Evolutionary conservation across 768 basidiomycete genomes (phyloP).

Genomic region (Leccinum fibrillosum): DNA sequence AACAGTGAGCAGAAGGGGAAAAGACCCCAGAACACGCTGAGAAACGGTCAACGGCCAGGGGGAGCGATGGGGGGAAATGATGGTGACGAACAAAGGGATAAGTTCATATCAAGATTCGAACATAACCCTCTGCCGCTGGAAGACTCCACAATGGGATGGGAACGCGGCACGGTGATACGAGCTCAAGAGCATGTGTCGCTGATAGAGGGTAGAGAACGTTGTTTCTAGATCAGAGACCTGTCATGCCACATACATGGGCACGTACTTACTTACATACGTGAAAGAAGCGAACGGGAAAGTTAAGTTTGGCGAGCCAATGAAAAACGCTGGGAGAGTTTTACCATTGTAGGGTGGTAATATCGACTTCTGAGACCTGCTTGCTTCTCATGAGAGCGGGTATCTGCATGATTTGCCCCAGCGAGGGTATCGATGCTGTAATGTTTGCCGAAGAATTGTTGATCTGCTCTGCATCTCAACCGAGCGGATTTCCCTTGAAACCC

Average conservation of each 20-base stretch:
- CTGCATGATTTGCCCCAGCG: neutral
- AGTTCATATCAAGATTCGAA: neutral
- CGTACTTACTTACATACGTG: neutral
- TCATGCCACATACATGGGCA: neutral
- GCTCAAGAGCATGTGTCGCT: neutral
- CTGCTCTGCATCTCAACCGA: neutral
- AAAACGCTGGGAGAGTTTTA: neutral
- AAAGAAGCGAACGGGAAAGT: conserved; percentile 1
- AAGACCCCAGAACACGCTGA: neutral
- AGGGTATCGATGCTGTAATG: neutral
- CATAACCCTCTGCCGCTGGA: neutral
- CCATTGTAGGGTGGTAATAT: neutral
- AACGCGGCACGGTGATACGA: neutral
- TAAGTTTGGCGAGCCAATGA: conserved; percentile 2
- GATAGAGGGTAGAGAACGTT: neutral
- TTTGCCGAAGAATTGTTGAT: neutral
- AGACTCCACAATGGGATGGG: neutral
- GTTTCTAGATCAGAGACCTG: neutral
- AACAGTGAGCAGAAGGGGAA: neutral
- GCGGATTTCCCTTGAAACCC: neutral
- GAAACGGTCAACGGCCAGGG: neutral
- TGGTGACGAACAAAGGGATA: neutral
- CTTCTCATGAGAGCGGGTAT: neutral
- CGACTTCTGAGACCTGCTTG: neutral
- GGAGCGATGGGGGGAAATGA: neutral